A percentile compares a stretch with the other conserved stretches of the same genome.
Conservation (phyloP, 1,139 yeast species). For the Nadsonia starkeyi-henricii region DNA sequence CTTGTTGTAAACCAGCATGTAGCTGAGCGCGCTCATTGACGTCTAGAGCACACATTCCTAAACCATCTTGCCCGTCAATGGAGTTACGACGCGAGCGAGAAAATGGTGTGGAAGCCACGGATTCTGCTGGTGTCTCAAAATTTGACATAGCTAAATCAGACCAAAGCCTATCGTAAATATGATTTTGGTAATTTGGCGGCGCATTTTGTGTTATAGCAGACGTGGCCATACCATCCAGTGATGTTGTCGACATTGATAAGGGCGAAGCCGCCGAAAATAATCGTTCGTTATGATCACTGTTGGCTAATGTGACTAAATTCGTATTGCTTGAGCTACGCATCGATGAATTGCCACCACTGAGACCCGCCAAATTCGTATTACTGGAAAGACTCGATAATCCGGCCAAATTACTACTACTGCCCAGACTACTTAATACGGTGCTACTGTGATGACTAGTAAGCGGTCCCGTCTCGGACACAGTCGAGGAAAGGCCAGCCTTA, state of each 20-base stretch:
- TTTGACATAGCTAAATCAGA: constrained; percentile 45
- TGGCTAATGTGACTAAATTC: not conserved
- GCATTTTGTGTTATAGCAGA: constrained; percentile 28
- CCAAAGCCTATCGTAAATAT: constrained; percentile 78
- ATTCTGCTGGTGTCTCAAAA: constrained; percentile 38
- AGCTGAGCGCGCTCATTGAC: constrained; percentile 17
- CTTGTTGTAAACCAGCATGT: constrained; percentile 17
- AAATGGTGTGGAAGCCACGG: constrained; percentile 27
- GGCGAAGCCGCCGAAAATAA: not conserved
- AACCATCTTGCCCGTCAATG: constrained; percentile 8
- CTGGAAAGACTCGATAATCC: not conserved
- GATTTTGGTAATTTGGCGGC: constrained; percentile 81
- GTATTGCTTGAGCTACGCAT: not conserved
- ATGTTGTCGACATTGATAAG: not conserved
- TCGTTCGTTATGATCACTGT: not conserved
- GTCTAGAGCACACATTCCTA: constrained; percentile 20
- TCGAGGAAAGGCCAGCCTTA: not conserved
- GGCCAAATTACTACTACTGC: not conserved
- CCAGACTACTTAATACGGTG: not conserved
- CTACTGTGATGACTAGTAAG: not conserved
- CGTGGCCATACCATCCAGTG: not conserved
- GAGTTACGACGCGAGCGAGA: not conserved
- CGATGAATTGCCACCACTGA: not conserved
- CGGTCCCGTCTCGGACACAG: not conserved
- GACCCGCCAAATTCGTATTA: not conserved